phyloP scores from a whole-genome alignment of 2,329 filamentous ascomycete genomes.

The Xylaria sp. region DNA sequence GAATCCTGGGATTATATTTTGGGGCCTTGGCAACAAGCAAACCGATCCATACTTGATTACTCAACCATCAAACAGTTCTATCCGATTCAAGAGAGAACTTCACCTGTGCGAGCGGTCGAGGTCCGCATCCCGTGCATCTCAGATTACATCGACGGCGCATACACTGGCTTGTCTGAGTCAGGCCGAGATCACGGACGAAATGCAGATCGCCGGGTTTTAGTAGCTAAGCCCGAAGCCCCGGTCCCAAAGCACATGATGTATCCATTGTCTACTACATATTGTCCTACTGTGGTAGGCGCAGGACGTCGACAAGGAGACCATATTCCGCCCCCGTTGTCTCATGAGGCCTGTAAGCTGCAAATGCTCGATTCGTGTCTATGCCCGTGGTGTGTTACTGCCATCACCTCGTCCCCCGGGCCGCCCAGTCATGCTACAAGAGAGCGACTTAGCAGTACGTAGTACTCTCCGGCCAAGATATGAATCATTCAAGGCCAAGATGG shows the following conservation, averaged over 20 bases:
- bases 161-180: conserved; percentile 9
- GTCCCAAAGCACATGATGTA: not conserved
- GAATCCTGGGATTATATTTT: not conserved
- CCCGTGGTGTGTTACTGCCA: not conserved
- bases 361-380: not conserved
- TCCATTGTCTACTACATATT: too few relatives aligned
- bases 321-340: not conserved
- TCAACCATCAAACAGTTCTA: not conserved
- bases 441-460: conserved; percentile 13
- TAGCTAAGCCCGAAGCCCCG: not conserved
- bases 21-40: not conserved
- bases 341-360: not conserved
- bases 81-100: not conserved
- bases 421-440: conserved; percentile 8
- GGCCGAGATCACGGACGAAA: not conserved
- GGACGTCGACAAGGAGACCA: not conserved
- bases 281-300: not conserved
- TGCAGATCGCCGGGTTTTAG: conserved; percentile 5
- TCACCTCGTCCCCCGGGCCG: not conserved
- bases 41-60: too few relatives aligned
- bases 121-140: conserved; percentile 8
- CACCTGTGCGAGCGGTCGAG: not conserved
- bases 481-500: conserved; percentile 3
- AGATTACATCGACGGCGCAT: not conserved
- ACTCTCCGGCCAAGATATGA: conserved; percentile 9